Evolutionary conservation across 2,329 filamentous ascomycete species (phyloP), one percentile per base, ranked within the genome.

Genomic region (Clonostachys solani): DNA sequence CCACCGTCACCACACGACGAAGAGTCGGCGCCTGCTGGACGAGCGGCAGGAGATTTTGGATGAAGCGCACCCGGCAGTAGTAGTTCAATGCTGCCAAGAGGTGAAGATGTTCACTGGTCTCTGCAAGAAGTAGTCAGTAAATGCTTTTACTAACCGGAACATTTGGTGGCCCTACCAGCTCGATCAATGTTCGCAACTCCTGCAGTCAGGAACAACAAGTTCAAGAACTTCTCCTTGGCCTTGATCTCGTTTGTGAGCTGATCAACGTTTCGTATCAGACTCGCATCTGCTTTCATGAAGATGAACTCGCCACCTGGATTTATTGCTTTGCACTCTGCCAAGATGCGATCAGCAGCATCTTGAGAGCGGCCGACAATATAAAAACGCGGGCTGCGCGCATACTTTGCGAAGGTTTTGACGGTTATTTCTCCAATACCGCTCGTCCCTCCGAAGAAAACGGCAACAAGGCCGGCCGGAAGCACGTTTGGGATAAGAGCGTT

Each of bases 41-140:
- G 0, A 76, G 68, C 0, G 82, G 81, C 10, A 84, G 72, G 1
- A 86, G 71, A 46, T 82, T 80, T 41, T 69, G 48, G 12, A 77
- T 68, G 54, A 84, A 78, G 38, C 79, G 77, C 52, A 77, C 71
- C 18, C 81, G 81, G 6, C 75, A 69, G 61, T 85, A 84, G 62
- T 75, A 78, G 17, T 68, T 66, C n/a, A 84, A 66, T 8, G 74
- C 68, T 19, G 73, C 68, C 33, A 73, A 68, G 29, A 71, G 66
- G 45, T 80, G 71, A 2, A 87, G 65, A 4, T 77, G 78, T 60
- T 87, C 83, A 0, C 63, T 45, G 0, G 80, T 83, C 50, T 83
- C 81, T 78, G 45, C 12, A 48, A 18, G 40, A 6, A 36, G 12
- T 40, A 36, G 23, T 48, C 34, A 50, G 12, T 47, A 29, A 29